Evolutionary conservation across 345 rosid species (phyloP), one percentile per base, ranked within the genome.

Genomic region (Kandelia obovata): DNA sequence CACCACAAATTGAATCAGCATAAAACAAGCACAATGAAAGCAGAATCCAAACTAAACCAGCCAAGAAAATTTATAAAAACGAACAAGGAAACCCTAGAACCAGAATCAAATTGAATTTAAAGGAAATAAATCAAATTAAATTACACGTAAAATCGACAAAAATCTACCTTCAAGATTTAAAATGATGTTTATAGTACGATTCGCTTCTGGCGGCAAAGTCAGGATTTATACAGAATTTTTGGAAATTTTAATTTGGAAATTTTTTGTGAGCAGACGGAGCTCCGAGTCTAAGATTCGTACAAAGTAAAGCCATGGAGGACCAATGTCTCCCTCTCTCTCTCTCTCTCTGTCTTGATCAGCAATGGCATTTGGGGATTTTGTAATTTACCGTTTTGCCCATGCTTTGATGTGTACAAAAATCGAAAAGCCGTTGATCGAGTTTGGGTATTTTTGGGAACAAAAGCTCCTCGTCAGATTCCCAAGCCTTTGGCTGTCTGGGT

Each of bases 301-400:
- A 32, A 32, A 32, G 35, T 7, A 32, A 5, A 32, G 35, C 35
- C 35, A 32, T 32, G 35, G 35, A 32, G 35, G 43, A 37, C 74
- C 72, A 88, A 83, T 79, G 83, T 7, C 43, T 1, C 43, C 11
- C 11, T 8, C 11, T 8, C 43, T 37, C 10, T 7, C 43, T 37
- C 82, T 71, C 78, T 79, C 80, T 66, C 82, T 83, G 82, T 83
- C 87, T 85, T 89, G 92, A 87, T 92, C 98, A 96, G 90, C 88
- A 83, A 87, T 80, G 89, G 79, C 85, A 71, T 75, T 68, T 86
- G 73, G 78, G 61, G 21, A 11, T 0, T 0, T 0, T 1, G 7
- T 13, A 64, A 79, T 82, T 85, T 72, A 86, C 93, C 0, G 0
- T 70, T 71, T 39, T 81, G 61, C 80, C 96, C 96, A 73, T 67